Conservation (phyloP, 1,284 basidiomycete genomes). For the Austroboletus novae-zelandiae region DNA sequence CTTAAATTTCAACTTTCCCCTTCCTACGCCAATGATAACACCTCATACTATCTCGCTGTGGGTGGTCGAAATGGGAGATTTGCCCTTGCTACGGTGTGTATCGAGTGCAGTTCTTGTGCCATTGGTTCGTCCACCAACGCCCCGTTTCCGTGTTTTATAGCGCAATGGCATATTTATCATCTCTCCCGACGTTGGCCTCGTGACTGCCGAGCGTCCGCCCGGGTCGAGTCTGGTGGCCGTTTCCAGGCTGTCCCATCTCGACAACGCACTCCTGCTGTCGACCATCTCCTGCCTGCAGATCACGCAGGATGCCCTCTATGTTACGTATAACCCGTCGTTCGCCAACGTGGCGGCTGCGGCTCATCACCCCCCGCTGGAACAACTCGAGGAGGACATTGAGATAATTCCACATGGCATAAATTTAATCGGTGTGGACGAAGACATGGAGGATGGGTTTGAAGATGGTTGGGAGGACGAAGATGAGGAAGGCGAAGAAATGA, state of each 20-base stretch:
- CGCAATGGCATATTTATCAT: slow-evolving; percentile 48
- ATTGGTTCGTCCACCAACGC: no score
- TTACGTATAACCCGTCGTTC: slow-evolving; percentile 43
- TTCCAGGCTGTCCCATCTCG: slow-evolving; percentile 39
- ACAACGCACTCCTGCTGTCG: slow-evolving; percentile 33
- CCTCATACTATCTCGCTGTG: slow-evolving; percentile 51
- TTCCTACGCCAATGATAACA: slow-evolving; percentile 10
- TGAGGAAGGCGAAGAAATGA: slow-evolving; percentile 10
- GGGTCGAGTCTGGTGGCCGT: slow-evolving; percentile 29
- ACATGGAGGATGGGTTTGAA: slow-evolving; percentile 11
- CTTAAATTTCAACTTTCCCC: slow-evolving; percentile 38
- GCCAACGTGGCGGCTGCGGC: neutral
- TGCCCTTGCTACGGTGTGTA: slow-evolving; percentile 49
- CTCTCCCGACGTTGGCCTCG: slow-evolving; percentile 26
- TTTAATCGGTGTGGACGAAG: neutral
- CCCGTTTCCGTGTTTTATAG: slow-evolving; percentile 28
- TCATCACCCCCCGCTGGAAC: no score
- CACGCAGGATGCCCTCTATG: slow-evolving; percentile 48
- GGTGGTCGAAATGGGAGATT: slow-evolving; percentile 43
- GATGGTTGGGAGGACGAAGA: slow-evolving; percentile 16
- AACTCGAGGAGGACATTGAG: no score
- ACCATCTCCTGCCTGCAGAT: slow-evolving; percentile 56
- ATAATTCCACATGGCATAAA: no score
- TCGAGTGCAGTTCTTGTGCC: neutral
- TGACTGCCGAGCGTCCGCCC: slow-evolving; percentile 15